These are phyloP conservation scores for Escallonia rubra DNA, from an alignment of 129 eudicot genomes.

Conservation along the genomic window DNA sequence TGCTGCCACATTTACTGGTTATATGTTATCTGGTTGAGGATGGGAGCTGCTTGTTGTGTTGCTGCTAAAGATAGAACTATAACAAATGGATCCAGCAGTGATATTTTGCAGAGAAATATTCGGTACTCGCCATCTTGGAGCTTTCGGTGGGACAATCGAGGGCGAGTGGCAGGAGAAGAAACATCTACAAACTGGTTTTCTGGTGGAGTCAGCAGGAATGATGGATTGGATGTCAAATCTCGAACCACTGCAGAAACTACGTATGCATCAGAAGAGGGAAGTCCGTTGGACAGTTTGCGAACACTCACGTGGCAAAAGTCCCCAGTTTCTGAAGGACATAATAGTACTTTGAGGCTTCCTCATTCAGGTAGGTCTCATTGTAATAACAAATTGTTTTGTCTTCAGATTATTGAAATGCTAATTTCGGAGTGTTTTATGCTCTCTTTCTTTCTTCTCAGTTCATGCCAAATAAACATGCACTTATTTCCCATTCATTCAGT, in stretches of 20 bases:
- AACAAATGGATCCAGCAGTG: conserved; percentile 59
- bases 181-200: conserved; percentile 55
- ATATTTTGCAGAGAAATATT: conserved; percentile 55
- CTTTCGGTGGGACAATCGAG: conserved; percentile 94
- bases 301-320: conserved; percentile 69
- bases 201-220: conserved; percentile 46
- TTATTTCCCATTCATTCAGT: background rate
- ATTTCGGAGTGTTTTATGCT: background rate
- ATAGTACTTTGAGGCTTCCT: conserved; percentile 25
- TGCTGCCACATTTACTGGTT: conserved; percentile 16
- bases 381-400: background rate
- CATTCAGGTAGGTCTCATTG: conserved; percentile 24
- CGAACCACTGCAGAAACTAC: conserved; percentile 58
- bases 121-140: conserved; percentile 96
- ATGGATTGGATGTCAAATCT: conserved; percentile 60
- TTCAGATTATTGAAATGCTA: background rate
- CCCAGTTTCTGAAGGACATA: conserved; percentile 48
- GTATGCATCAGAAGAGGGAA: conserved; percentile 86
- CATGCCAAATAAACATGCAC: background rate
- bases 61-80: conserved; percentile 87
- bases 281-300: conserved; percentile 76
- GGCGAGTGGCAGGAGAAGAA: conserved; percentile 93
- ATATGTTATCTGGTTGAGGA: conserved; percentile 39
- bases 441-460: background rate
- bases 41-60: conserved; percentile 98